Percentiles rank a stretch among this genome's conserved stretches.
Conservation (phyloP, 495 filamentous ascomycete genomes). For the Hapsidospora chrysogenum region DNA sequence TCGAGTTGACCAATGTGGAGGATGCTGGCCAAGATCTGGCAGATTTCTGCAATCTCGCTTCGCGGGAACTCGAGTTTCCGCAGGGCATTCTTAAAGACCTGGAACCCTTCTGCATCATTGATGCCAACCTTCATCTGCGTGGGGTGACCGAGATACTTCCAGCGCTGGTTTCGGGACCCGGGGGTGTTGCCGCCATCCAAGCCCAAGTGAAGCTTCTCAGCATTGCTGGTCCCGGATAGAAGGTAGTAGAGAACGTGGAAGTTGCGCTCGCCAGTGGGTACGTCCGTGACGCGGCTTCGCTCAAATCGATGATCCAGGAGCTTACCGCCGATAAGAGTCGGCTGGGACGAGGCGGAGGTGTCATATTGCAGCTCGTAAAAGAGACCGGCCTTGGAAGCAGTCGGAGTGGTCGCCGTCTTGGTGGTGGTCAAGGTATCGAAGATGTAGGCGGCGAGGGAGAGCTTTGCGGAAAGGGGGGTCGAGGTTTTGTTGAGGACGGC, state of each 20-base stretch:
- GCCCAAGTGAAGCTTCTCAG: slow-evolving; percentile 79
- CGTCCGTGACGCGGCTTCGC: slow-evolving; percentile 71
- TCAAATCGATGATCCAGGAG: slow-evolving; percentile 86
- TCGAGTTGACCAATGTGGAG: slow-evolving; percentile 93
- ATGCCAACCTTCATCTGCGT: slow-evolving; percentile 94
- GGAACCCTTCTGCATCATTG: slow-evolving; percentile 88
- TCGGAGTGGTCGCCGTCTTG: slow-evolving; percentile 90
- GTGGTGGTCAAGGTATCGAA: slow-evolving; percentile 95
- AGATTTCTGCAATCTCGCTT: slow-evolving; percentile 88
- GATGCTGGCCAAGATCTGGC: slow-evolving; percentile 80
- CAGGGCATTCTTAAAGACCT: slow-evolving; percentile 91
- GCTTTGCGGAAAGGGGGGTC: slow-evolving; percentile 79
- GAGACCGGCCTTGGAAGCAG: slow-evolving; percentile 85
- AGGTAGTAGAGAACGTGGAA: slow-evolving; percentile 96
- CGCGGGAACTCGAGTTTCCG: slow-evolving; percentile 87
- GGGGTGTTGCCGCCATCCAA: slow-evolving; percentile 47
- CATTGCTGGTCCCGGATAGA: slow-evolving; percentile 73
- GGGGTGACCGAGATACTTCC: slow-evolving; percentile 91
- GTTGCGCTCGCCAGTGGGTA: slow-evolving; percentile 88
- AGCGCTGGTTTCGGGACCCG: slow-evolving; percentile 46
- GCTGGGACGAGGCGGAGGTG: slow-evolving; percentile 60
- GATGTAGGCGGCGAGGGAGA: slow-evolving; percentile 83
- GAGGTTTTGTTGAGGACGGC: slow-evolving; percentile 73
- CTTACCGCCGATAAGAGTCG: slow-evolving; percentile 82
- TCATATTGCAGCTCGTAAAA: slow-evolving; percentile 96